Base-by-base conservation (phyloP, 1,284 basidiomycete genomes). In the Puccinia polysora region DNA sequence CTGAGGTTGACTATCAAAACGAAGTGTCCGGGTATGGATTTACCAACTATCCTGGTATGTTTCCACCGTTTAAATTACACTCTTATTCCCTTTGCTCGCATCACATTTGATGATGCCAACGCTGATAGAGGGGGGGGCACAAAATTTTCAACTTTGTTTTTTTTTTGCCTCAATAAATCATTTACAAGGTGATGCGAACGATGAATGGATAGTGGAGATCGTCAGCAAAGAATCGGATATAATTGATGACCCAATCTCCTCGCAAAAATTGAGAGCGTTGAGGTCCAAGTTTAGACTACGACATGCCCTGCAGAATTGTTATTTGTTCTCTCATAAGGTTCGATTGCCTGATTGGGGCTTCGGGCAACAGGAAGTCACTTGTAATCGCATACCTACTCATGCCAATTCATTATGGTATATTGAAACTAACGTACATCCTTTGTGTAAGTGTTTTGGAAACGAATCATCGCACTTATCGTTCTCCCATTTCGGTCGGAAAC, bases 1-100 rank as follows among this genome's bases (percentile, higher is more conserved):
- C 90, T 58, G 95, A 98, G 73, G 92, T 96, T 67, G 96, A 99
- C 77, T 99, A 97, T 83, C 96, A 98, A 83, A 95, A 97, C 78
- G 96, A 99, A 80, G 94, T 97, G 0, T 95, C 93, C 0, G 92
- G 84, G 0, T 99, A 99, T 78, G 96, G 96, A 2, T 88, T 90
- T 82, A 82, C 86, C 0, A 88, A 87, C n/a, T 96, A 88, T 77
- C 80, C 72, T 32, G 72, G 72, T 65, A 20, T 30, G 53, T 23
- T 23, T 12, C n/a, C 53, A 56, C 7, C 15, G 14, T 59, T 34
- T 32, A 34, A 5, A 15, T 59, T 34, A 2, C 18, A n/a, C 36
- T 59, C 7, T 59, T 59, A 34, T 15, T 36, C 20, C 49, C 8
- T n/a, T 15, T 23, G 20, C 14, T 10, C 23, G 7, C 7, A 52